Evolutionary conservation across 371 early-diverging fungal genomes (phyloP), one percentile per base, ranked within the genome.

Genomic region (Apophysomyces variabilis): DNA sequence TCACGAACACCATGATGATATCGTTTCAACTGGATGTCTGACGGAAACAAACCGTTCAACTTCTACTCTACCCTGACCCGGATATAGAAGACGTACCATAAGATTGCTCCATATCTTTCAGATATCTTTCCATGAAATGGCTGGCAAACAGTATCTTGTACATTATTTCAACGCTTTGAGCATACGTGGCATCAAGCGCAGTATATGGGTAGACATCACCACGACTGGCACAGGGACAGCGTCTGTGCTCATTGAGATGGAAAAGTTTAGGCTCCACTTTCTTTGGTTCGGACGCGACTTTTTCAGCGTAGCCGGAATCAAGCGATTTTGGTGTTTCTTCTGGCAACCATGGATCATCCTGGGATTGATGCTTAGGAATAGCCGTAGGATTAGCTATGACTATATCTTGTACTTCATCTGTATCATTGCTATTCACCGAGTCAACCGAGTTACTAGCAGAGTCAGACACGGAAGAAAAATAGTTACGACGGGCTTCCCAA

Each of bases 301-400:
- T 16, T 21, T 50, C 54, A 21, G 21, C 54, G 11, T 50, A 50
- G 11, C 54, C 54, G 9, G 54, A 50, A 21, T 50, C 54, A 16
- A 50, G 21, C 9, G 9, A 21, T 21, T 50, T n/a, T 21, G n/a
- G 4, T 11, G 54, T 4, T 43, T 44, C 35, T 5, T 43, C 32
- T 61, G 61, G 41, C 9, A 7, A 26, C 32, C 32, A 26, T 26
- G 32, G 32, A 26, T 26, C 32, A 26, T 26, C 32, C 32, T 26
- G 32, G 32, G 32, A 26, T 26, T 26, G 32, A 9, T 14, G 32
- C 6, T 3, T 7, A 62, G 66, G 65, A 71, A 88, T 83, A 54
- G 85, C 86, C 26, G 88, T 93, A 9, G 93, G 7, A 21, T 21
- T n/a, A 26, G 32, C n/a, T 21, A 50, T 3, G 21, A 89, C 93